Conservation (phyloP, 2,329 filamentous ascomycete genomes). For the Podosphaera aphanis region DNA sequence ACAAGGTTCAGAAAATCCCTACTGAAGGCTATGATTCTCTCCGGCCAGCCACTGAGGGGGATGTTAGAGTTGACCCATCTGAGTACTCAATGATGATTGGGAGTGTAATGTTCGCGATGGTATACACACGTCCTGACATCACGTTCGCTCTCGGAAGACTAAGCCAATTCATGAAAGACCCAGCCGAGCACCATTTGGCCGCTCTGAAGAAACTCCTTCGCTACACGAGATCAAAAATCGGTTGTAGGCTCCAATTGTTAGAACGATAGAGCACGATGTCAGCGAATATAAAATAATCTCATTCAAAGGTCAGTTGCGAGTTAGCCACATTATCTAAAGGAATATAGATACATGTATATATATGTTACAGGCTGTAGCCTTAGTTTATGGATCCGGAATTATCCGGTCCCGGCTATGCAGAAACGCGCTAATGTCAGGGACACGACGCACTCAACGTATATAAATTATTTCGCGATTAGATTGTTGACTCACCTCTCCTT, state of each 20-base stretch:
- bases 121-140: background rate
- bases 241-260: background rate
- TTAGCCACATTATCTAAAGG: too few species aligned
- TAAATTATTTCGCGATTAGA: too few species aligned
- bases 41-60: background rate
- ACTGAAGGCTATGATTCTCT: background rate
- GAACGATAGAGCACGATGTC: too few species aligned
- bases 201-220: background rate
- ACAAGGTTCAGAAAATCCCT: background rate
- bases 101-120: constrained; percentile 1
- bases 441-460: too few species aligned
- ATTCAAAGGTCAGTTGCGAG: too few species aligned
- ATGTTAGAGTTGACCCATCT: background rate
- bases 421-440: too few species aligned
- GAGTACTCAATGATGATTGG: background rate
- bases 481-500: too few species aligned
- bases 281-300: too few species aligned
- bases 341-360: too few species aligned
- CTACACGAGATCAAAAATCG: background rate
- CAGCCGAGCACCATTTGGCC: background rate
- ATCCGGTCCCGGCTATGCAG: too few species aligned
- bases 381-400: too few species aligned
- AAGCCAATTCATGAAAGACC: constrained; percentile 1
- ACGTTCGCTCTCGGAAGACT: background rate
- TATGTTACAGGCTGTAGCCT: too few species aligned